Base-by-base conservation (phyloP, 2,329 filamentous ascomycete species). In the Sporothrix dimorphospora region DNA sequence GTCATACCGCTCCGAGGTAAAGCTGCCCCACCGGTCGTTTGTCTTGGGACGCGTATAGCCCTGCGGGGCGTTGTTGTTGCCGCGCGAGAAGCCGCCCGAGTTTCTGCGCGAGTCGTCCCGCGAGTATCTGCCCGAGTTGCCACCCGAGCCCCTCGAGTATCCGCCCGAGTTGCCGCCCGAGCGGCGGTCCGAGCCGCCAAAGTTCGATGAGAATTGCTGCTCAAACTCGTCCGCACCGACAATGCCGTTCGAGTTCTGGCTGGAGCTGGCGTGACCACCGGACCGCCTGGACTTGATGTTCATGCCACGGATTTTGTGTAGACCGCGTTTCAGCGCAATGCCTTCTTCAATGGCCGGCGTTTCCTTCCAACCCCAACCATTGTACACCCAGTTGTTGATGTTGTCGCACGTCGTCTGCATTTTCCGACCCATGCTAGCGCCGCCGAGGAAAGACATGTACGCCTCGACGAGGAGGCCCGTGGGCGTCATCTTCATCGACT, bases 371-470 rank as follows among this genome's bases (percentile, higher is more conserved):
- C 88, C 87, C 83, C 87, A 87, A 24, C 83, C 87, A 19, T 82
- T 77, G 24, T 78, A 77, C 63, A 82, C 81, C 82, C 88, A 86
- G n/a, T 82, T 78, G 78, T 90, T 90, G 74, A 91, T 79, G 24
- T 84, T 81, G 3, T 83, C 76, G 21, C 89, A 81, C 8, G 86
- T 75, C 1, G 78, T 77, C 16, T 80, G 77, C 47, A 79, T 78
- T 66, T 78, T 84, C 82, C 47, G 81, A 74, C 38, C 57, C 3
- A 1, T 21, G 6, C 74, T 79, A 38, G 75, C 69, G 57, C 82
- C 82, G 70, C 90, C 89, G 57, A 92, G 85, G 61, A 88, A 79
- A 9, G 88, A 86, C 21, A 82, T 79, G 80, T 93, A 94, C 0
- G 85, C 83, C 2, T 81, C 80, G 14, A 76, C 77, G 72, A 89